Conservation (phyloP, 805 yeast species). For the Wickerhamiella sorbophila region DNA sequence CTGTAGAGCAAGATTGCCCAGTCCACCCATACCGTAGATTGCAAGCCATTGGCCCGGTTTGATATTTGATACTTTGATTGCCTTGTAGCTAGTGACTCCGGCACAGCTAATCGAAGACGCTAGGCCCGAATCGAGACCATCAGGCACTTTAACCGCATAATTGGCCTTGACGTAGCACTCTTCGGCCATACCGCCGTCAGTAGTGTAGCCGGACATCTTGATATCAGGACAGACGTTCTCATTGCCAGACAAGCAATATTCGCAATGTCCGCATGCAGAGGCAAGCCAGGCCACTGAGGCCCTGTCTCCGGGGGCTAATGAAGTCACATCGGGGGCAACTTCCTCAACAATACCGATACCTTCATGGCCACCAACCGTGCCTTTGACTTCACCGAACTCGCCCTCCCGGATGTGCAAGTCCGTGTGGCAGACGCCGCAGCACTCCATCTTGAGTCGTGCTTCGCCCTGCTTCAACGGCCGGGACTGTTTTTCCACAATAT, state of each 20-base stretch:
- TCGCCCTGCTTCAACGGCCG: conserved; percentile 41
- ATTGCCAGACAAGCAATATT: conserved; percentile 48
- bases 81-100: conserved; percentile 85
- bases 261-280: conserved; percentile 64
- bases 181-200: conserved; percentile 85
- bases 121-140: conserved; percentile 57
- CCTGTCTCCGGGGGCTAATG: conserved; percentile 62
- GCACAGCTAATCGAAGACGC: conserved; percentile 81
- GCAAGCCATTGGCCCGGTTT: conserved; percentile 64
- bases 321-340: conserved; percentile 50
- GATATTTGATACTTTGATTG: conserved; percentile 63
- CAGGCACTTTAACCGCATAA: conserved; percentile 70
- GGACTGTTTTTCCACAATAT: neutral
- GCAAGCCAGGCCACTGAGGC: conserved; percentile 82
- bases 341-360: conserved; percentile 82
- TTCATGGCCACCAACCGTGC: conserved; percentile 79
- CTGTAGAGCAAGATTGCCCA: conserved; percentile 61
- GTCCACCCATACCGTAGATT: conserved; percentile 66
- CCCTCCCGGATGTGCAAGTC: conserved; percentile 91
- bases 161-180: conserved; percentile 80
- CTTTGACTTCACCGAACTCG: conserved; percentile 67
- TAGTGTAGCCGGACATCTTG: conserved; percentile 71
- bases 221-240: conserved; percentile 63
- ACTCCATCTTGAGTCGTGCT: conserved; percentile 65
- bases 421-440: conserved; percentile 83